Percentiles rank a stretch among this genome's conserved stretches.
Conservation (phyloP, 768 basidiomycete species). For the Baorangia bicolor region DNA sequence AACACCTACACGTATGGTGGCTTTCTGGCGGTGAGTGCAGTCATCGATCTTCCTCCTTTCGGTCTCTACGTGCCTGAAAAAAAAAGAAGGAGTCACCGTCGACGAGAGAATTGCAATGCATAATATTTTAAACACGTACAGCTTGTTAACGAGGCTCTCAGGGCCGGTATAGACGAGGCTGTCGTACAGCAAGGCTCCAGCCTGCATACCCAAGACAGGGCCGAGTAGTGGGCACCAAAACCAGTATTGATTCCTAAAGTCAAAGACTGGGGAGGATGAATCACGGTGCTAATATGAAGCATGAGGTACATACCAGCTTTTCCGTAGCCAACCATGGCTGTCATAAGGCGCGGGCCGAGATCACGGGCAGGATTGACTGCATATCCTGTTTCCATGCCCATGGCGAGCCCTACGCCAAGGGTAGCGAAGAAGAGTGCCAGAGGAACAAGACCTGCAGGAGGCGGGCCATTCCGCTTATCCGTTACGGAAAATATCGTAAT, state of each 20-base stretch:
- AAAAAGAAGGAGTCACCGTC: neutral
- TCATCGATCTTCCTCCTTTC: slow-evolving; percentile 17
- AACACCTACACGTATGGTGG: neutral
- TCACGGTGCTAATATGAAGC: neutral
- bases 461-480: slow-evolving; percentile 51
- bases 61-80: slow-evolving; percentile 10
- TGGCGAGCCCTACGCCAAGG: slow-evolving; percentile 54
- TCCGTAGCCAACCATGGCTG: slow-evolving; percentile 75
- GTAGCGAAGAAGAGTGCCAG: slow-evolving; percentile 54
- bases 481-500: slow-evolving; percentile 52
- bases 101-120: neutral
- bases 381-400: slow-evolving; percentile 67
- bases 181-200: slow-evolving; percentile 59
- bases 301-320: slow-evolving; percentile 38
- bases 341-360: slow-evolving; percentile 65
- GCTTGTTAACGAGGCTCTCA: slow-evolving; percentile 53
- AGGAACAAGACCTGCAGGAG: slow-evolving; percentile 51
- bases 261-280: slow-evolving; percentile 17
- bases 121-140: slow-evolving; percentile 35
- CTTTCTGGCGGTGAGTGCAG: neutral
- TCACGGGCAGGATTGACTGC: slow-evolving; percentile 74
- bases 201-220: slow-evolving; percentile 57
- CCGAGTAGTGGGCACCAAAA: slow-evolving; percentile 65
- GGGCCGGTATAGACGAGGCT: slow-evolving; percentile 52
- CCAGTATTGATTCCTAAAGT: slow-evolving; percentile 61